Conservation (phyloP, 441 rosid species). For the Adansonia grandidieri region DNA sequence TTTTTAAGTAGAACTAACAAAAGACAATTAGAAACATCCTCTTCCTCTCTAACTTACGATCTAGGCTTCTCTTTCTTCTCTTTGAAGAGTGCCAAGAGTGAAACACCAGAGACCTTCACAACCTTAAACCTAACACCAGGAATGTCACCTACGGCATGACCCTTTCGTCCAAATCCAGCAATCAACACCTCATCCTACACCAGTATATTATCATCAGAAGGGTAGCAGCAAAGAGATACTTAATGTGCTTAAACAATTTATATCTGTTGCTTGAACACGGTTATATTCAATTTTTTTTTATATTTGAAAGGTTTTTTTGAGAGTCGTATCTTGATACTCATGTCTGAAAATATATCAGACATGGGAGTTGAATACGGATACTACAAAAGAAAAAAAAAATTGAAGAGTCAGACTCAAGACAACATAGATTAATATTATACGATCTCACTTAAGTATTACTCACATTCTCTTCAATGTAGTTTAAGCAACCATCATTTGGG, state of each 20-base stretch:
- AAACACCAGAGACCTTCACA: conserved; percentile 69
- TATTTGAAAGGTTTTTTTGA: no score
- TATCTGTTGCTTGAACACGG: no score
- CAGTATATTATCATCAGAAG: not conserved
- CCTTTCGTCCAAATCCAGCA: conserved; percentile 65
- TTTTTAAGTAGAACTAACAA: conserved; percentile 16
- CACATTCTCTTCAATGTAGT: conserved; percentile 64
- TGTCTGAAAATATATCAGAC: no score
- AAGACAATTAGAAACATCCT: not conserved
- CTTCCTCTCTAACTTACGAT: conserved; percentile 37
- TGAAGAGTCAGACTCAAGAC: no score
- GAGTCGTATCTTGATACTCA: no score
- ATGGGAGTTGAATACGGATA: no score
- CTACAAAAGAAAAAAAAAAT: no score
- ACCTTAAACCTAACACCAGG: conserved; percentile 75
- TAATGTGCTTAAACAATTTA: not conserved
- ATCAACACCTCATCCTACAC: conserved; percentile 55
- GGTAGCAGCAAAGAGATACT: not conserved
- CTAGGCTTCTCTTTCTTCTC: conserved; percentile 77
- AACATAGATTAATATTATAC: not conserved
- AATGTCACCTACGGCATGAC: conserved; percentile 68
- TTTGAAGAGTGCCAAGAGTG: conserved; percentile 66
- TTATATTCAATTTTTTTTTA: no score
- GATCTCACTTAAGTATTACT: not conserved
- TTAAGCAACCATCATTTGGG: conserved; percentile 66